phyloP scores from a whole-genome alignment of 2,329 filamentous ascomycete species.

The Penicillium sp. region DNA sequence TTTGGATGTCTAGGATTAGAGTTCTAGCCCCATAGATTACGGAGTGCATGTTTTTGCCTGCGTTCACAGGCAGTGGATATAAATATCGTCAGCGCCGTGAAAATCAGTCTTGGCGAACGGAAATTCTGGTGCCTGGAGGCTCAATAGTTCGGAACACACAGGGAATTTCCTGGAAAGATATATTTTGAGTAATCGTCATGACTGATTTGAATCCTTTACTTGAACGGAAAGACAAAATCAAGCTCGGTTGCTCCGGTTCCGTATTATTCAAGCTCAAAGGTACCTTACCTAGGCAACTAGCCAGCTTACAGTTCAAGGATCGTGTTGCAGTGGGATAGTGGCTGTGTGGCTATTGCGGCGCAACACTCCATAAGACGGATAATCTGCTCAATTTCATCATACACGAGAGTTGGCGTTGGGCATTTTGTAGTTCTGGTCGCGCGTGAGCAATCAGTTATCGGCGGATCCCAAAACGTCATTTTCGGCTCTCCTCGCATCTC shows the following conservation, averaged over 20 bases:
- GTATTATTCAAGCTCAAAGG: too few relatives aligned
- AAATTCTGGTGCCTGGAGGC: constrained; percentile 22
- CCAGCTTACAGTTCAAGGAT: too few relatives aligned
- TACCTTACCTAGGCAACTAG: too few relatives aligned
- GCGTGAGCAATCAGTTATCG: constrained; percentile 5
- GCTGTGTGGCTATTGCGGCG: constrained; percentile 12
- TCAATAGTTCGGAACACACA: not conserved
- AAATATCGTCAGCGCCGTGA: too few relatives aligned
- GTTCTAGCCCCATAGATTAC: too few relatives aligned
- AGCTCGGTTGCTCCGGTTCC: too few relatives aligned
- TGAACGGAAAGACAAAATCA: too few relatives aligned
- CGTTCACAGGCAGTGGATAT: too few relatives aligned
- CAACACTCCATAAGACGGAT: constrained; percentile 4
- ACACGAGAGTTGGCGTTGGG: too few relatives aligned
- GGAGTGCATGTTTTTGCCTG: too few relatives aligned
- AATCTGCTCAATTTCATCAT: constrained; percentile 16
- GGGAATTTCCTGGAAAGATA: constrained; percentile 6
- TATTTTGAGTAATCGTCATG: not conserved
- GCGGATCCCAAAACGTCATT: constrained; percentile 20
- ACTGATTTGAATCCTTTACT: too few relatives aligned
- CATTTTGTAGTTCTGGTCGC: constrained; percentile 18
- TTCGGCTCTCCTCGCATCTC: constrained; percentile 13
- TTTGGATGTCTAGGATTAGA: too few relatives aligned
- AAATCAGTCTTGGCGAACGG: constrained; percentile 2
- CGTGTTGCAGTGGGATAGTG: constrained; percentile 1